These are phyloP conservation scores for Myochromella boudieri DNA, from an alignment of 768 basidiomycete genomes.

Conservation along the genomic window DNA sequence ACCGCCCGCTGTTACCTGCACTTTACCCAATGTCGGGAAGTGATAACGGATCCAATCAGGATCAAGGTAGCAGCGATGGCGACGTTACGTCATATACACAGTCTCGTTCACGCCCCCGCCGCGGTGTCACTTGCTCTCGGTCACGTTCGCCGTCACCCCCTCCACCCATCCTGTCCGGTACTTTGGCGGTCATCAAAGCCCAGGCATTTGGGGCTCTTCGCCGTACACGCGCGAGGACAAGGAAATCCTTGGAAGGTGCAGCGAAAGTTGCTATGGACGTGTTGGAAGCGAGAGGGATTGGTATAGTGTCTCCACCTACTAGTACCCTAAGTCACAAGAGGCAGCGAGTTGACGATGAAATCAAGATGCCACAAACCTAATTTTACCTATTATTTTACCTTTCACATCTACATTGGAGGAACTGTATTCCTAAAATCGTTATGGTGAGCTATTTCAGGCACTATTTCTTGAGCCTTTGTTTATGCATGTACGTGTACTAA, in stretches of 20 bases:
- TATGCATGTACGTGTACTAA: constrained; percentile 20
- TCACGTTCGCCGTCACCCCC: constrained; percentile 51
- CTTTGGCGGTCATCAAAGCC: constrained; percentile 88
- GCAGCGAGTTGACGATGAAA: constrained; percentile 44
- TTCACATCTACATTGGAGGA: constrained; percentile 19
- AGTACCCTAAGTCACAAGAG: constrained; percentile 17
- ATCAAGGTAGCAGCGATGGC: constrained; percentile 56
- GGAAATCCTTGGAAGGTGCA: constrained; percentile 67
- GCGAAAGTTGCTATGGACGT: constrained; percentile 79
- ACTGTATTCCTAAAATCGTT: constrained; percentile 23
- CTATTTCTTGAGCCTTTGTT: constrained; percentile 14
- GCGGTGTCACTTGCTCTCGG: constrained; percentile 41
- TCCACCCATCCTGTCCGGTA: constrained; percentile 61
- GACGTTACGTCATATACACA: constrained; percentile 44
- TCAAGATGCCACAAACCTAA: constrained; percentile 25
- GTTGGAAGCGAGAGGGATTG: constrained; percentile 77
- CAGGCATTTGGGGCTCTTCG: constrained; percentile 86
- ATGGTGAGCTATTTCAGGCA: constrained; percentile 17
- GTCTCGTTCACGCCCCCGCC: constrained; percentile 48
- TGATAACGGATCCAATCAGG: constrained; percentile 51
- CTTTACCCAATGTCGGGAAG: constrained; percentile 49
- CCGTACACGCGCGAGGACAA: constrained; percentile 72
- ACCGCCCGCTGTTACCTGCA: constrained; percentile 47
- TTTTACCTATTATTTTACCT: constrained; percentile 12
- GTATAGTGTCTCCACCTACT: constrained; percentile 27